Percentiles rank a stretch among this genome's conserved stretches.
Evolutionary conservation across 192 early-diverging fungal species (phyloP).

Genomic region (Umbelopsis sp.): DNA sequence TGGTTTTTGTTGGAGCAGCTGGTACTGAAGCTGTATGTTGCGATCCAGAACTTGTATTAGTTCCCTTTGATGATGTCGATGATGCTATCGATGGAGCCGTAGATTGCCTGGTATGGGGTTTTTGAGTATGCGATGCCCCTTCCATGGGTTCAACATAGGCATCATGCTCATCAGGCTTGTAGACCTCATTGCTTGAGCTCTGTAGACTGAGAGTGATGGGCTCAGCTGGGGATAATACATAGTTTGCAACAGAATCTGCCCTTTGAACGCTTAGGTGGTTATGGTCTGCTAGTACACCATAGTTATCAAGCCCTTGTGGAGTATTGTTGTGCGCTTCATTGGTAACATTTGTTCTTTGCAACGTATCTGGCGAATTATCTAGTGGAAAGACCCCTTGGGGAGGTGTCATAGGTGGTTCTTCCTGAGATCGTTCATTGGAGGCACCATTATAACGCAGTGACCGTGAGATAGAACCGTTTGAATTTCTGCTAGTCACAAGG

Average conservation of each 20-base stretch:
- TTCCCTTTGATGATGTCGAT: not conserved
- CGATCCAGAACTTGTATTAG: not conserved
- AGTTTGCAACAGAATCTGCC: not conserved
- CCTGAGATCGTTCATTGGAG: not conserved
- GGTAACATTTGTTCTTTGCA: no score
- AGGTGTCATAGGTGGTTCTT: not conserved
- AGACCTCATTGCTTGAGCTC: not conserved
- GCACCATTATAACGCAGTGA: not conserved
- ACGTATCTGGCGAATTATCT: not conserved
- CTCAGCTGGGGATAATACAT: not conserved
- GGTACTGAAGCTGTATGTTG: no score
- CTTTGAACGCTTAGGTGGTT: not conserved
- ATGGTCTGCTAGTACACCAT: not conserved
- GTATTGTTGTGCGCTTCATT: no score
- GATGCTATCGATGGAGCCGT: not conserved
- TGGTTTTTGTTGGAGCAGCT: no score
- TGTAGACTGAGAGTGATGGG: not conserved
- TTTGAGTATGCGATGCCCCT: not conserved
- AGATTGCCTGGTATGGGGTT: not conserved
- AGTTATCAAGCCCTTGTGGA: not conserved
- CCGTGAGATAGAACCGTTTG: no score
- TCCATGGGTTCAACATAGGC: not conserved
- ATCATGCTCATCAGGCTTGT: slow-evolving; percentile 3
- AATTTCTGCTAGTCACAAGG: no score
- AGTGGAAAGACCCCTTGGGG: not conserved